Percentiles rank a stretch among this genome's conserved stretches.
Conservation (phyloP, 2,329 filamentous ascomycete species). For the Anisogramma anomala region DNA sequence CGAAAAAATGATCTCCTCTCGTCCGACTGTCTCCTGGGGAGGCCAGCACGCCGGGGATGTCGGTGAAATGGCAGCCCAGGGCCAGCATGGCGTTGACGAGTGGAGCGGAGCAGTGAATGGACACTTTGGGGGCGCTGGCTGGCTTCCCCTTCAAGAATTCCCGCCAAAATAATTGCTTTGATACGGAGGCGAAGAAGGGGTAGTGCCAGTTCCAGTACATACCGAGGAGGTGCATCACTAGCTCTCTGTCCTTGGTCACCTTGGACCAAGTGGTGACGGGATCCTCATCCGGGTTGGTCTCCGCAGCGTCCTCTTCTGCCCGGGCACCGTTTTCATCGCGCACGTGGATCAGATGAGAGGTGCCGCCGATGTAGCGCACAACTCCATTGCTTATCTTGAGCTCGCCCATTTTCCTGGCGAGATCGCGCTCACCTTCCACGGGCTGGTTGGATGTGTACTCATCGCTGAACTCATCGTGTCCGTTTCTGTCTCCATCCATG, state of each 20-base stretch:
- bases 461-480: constrained; percentile 28
- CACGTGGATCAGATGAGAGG: constrained; percentile 82
- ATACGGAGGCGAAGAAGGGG: constrained; percentile 85
- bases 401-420: constrained; percentile 89
- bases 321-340: constrained; percentile 35
- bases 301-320: constrained; percentile 32
- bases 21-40: constrained; percentile 65
- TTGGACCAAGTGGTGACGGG: constrained; percentile 77
- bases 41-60: constrained; percentile 58
- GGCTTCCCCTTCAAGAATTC: constrained; percentile 69
- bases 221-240: constrained; percentile 79
- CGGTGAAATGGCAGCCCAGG: constrained; percentile 86
- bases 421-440: constrained; percentile 57
- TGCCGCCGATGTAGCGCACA: constrained; percentile 85
- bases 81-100: constrained; percentile 91
- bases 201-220: constrained; percentile 99
- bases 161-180: constrained; percentile 73
- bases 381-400: constrained; percentile 77
- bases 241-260: constrained; percentile 66
- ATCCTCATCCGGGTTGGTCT: constrained; percentile 45
- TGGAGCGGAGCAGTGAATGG: constrained; percentile 74
- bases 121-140: constrained; percentile 37
- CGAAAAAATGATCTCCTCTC: constrained; percentile 92
- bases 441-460: constrained; percentile 31
- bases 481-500: constrained; percentile 30